These are phyloP conservation scores for Candida albicans DNA, from an alignment of 1,139 yeast species.

Conservation along the genomic window DNA sequence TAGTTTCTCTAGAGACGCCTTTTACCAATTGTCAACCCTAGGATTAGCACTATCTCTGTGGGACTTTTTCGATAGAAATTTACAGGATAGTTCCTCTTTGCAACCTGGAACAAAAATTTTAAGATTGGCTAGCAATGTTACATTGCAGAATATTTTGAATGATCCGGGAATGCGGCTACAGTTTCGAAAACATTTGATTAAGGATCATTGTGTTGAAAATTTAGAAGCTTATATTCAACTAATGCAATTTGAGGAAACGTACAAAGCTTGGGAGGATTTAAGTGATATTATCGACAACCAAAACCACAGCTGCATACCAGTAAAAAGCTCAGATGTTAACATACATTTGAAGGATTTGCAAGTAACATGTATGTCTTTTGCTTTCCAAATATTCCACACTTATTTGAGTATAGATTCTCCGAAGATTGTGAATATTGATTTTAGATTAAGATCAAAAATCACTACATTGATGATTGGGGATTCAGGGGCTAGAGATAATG, in stretches of 20 bases:
- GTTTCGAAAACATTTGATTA: slow-evolving; percentile 63
- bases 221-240: slow-evolving; percentile 68
- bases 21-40: slow-evolving; percentile 10
- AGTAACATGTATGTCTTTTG: slow-evolving; percentile 50
- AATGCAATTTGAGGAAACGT: slow-evolving; percentile 35
- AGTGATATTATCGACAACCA: neutral
- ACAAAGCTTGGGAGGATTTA: slow-evolving; percentile 18
- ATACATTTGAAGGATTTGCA: slow-evolving; percentile 33
- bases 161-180: slow-evolving; percentile 82
- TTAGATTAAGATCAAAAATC: slow-evolving; percentile 50
- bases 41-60: slow-evolving; percentile 14
- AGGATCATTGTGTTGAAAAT: slow-evolving; percentile 73
- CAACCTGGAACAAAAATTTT: neutral
- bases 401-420: slow-evolving; percentile 73
- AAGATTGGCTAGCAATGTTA: slow-evolving; percentile 3
- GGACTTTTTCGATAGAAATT: slow-evolving; percentile 4
- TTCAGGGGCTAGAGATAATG: neutral
- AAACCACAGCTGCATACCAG: neutral
- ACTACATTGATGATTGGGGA: slow-evolving; percentile 38
- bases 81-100: neutral
- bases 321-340: neutral
- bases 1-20: slow-evolving; percentile 2
- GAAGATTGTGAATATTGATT: slow-evolving; percentile 69
- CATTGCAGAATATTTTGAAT: slow-evolving; percentile 49
- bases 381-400: slow-evolving; percentile 64